Percentiles rank a stretch among this genome's conserved stretches.
Evolutionary conservation across 371 early-diverging fungal genomes (phyloP).

Genomic region (Apophysomyces variabilis): DNA sequence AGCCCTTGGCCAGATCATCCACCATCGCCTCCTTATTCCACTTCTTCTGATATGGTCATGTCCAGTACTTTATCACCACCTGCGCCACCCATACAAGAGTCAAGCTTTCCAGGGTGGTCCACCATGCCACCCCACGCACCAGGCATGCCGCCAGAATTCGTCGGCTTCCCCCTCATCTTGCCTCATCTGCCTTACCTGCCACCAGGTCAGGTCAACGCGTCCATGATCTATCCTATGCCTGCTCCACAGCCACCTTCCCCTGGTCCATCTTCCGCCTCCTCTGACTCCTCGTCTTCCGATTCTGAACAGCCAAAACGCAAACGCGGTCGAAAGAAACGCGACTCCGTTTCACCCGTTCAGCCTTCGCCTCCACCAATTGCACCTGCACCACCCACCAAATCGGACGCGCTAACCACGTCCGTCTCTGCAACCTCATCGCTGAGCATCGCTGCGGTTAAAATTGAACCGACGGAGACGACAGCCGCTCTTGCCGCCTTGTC

Average conservation of each 20-base stretch:
- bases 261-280: conserved; percentile 3
- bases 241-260: conserved; percentile 5
- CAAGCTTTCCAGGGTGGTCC: background rate
- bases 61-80: background rate
- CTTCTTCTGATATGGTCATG: conserved; percentile 9
- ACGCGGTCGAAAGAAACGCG: conserved; percentile 35
- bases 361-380: conserved; percentile 7
- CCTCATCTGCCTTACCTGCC: conserved; percentile 11
- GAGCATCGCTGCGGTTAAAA: too few relatives aligned
- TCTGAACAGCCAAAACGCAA: conserved; percentile 28
- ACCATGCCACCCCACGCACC: background rate
- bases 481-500: background rate
- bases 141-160: background rate
- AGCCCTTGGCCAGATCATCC: conserved; percentile 3
- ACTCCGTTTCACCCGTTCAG: background rate
- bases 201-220: background rate
- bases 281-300: conserved; percentile 19
- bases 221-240: background rate
- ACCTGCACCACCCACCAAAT: background rate
- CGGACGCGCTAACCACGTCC: too few relatives aligned
- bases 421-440: too few relatives aligned
- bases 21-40: conserved; percentile 15
- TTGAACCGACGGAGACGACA: background rate
- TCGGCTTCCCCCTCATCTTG: conserved; percentile 14
- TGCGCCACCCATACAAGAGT: background rate